Percentiles rank a stretch among this genome's conserved stretches.
These are phyloP conservation scores for Antarctomyces pellizariae DNA, from an alignment of 495 filamentous ascomycete genomes.

Conservation along the genomic window DNA sequence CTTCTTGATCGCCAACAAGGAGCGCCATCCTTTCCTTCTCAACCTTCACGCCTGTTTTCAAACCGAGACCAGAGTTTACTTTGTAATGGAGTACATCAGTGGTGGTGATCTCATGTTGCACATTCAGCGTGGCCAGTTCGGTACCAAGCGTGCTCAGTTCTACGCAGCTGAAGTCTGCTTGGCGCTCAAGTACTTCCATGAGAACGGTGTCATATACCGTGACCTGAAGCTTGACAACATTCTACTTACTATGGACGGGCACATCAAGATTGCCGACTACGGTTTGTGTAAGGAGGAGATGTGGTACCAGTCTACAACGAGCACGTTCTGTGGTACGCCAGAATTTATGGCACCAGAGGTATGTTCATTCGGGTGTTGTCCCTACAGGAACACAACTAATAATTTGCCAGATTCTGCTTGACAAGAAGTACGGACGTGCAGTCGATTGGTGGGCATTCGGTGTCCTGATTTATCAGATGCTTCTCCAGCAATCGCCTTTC, in stretches of 20 bases:
- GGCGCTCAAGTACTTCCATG: constrained; percentile 97
- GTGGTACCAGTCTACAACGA: constrained; percentile 94
- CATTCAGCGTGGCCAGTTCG: constrained; percentile 92
- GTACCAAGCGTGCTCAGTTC: constrained; percentile 92
- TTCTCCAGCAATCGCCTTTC: constrained; percentile 96
- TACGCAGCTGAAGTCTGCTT: constrained; percentile 96
- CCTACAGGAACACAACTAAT: constrained; percentile 9
- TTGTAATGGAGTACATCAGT: constrained; percentile 99
- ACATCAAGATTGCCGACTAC: constrained; percentile 98
- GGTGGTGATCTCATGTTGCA: constrained; percentile 98
- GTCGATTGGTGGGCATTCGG: constrained; percentile 99
- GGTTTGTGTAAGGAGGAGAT: constrained; percentile 99
- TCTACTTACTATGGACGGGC: constrained; percentile 79
- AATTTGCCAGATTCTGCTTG: constrained; percentile 60
- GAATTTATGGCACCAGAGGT: constrained; percentile 99
- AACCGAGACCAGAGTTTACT: constrained; percentile 95
- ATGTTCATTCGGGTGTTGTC: constrained; percentile 15
- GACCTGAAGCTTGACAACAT: constrained; percentile 99
- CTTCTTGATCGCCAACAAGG: constrained; percentile 91
- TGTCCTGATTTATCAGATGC: constrained; percentile 98
- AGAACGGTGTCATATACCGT: constrained; percentile 98
- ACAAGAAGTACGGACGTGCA: constrained; percentile 97
- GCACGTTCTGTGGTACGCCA: constrained; percentile 96
- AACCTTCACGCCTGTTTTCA: constrained; percentile 98
- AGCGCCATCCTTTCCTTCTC: constrained; percentile 87